Percentiles rank a stretch among this genome's conserved stretches.
Conservation (phyloP, 2,329 filamentous ascomycete species). For the Fusarium ambrosium region DNA sequence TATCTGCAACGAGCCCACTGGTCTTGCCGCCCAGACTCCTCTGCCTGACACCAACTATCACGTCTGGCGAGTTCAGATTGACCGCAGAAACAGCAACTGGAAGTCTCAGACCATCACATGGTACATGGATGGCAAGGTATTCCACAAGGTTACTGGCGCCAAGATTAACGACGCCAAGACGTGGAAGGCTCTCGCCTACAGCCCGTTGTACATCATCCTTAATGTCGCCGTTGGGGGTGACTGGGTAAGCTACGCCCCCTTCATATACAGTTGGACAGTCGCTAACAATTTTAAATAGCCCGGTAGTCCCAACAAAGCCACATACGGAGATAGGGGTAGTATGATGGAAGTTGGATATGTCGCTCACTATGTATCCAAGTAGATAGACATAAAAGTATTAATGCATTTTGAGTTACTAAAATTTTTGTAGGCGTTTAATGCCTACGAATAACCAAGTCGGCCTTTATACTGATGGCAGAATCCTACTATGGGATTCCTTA, state of each 20-base stretch:
- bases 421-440: neutral
- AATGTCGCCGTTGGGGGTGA: conserved; percentile 69
- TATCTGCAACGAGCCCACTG: conserved; percentile 65
- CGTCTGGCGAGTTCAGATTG: conserved; percentile 64
- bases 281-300: conserved; percentile 53
- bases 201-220: conserved; percentile 65
- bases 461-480: neutral
- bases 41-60: conserved; percentile 61
- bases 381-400: neutral
- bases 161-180: conserved; percentile 59
- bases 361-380: conserved; percentile 55
- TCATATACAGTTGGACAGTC: neutral
- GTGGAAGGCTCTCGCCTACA: conserved; percentile 66
- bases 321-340: conserved; percentile 59
- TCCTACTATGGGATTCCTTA: neutral
- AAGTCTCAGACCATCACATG: conserved; percentile 65
- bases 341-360: conserved; percentile 68
- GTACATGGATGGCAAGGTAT: conserved; percentile 61
- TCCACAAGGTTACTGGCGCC: conserved; percentile 59
- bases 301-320: conserved; percentile 62
- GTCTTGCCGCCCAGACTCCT: conserved; percentile 52
- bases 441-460: neutral
- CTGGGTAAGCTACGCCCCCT: conserved; percentile 57
- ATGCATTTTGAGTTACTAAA: neutral
- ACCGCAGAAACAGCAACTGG: conserved; percentile 62